These are phyloP conservation scores for Agrocybe pediades DNA, from an alignment of 768 basidiomycete genomes.

Conservation along the genomic window DNA sequence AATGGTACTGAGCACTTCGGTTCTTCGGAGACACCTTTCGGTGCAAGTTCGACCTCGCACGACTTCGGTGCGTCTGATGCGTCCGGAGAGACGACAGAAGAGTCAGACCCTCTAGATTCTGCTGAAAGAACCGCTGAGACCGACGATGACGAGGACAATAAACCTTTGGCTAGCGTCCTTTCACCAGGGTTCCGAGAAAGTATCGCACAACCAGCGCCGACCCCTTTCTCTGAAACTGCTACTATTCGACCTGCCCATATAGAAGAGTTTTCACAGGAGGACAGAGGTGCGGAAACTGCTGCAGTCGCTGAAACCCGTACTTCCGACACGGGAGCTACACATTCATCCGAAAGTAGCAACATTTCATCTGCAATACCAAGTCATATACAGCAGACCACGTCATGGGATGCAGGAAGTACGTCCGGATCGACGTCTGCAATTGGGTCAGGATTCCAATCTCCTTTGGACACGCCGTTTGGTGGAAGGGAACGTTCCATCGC, in stretches of 20 bases:
- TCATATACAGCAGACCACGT: slow-evolving; percentile 6
- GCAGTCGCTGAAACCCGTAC: slow-evolving; percentile 4
- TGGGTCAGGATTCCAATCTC: slow-evolving; percentile 29
- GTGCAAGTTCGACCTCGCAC: slow-evolving; percentile 21
- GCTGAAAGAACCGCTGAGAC: slow-evolving; percentile 22
- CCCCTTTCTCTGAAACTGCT: slow-evolving; percentile 42
- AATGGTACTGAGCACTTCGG: slow-evolving; percentile 21
- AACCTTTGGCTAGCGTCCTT: slow-evolving; percentile 27
- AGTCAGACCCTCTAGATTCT: slow-evolving; percentile 37
- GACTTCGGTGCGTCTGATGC: slow-evolving; percentile 19
- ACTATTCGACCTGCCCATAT: slow-evolving; percentile 39
- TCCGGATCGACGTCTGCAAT: slow-evolving; percentile 13
- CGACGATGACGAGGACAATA: slow-evolving; percentile 37
- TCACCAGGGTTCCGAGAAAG: slow-evolving; percentile 61
- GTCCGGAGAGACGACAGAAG: slow-evolving; percentile 9
- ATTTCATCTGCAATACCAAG: slow-evolving; percentile 5
- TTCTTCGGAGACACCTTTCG: slow-evolving; percentile 19
- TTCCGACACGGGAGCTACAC: background rate
- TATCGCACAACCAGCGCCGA: slow-evolving; percentile 22
- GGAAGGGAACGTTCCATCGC: slow-evolving; percentile 36
- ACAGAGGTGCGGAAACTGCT: slow-evolving; percentile 12
- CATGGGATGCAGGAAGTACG: slow-evolving; percentile 2
- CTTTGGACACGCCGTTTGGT: slow-evolving; percentile 30
- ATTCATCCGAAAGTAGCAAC: slow-evolving; percentile 3
- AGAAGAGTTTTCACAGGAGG: slow-evolving; percentile 19